Evolutionary conservation across 306 rosid genomes (phyloP), one percentile per base, ranked within the genome.

Genomic region (Argentina anserina): DNA sequence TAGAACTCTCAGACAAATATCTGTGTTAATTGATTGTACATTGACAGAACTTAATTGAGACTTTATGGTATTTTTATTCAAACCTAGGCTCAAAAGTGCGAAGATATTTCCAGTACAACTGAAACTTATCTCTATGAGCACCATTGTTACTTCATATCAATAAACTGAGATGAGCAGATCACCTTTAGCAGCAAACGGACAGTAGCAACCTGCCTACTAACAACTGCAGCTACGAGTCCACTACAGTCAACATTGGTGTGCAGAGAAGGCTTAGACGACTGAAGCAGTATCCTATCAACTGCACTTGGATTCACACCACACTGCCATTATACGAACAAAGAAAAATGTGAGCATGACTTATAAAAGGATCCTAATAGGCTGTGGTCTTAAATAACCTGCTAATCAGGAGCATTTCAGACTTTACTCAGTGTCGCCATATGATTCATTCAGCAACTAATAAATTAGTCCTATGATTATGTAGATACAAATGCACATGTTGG

Each of bases 221-320:
- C 88, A 45, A 89, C 87, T 71, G 98, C 96, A 36, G 98, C 97
- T 72, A 87, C 88, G 8, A 90, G 94, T 53, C 92, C 92, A 49
- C 89, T 86, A 73, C 97, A 90, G 75, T 90, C 89, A 31, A 84
- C 96, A 85, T 90, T 93, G 69, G 89, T 78, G 84, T 93, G 92
- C 20, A 93, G 87, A 74, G 92, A 81, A 74, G 98, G 98, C 87
- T 82, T 90, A 58, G 90, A 80, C 72, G 98, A 93, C 85, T 81
- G 97, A 39, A 93, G 87, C 61, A 93, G 86, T 60, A 89, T 85
- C 78, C 98, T 86, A 43, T 82, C 89, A 6, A 80, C 78, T 5
- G 90, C 88, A 82, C 69, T 87, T 3, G 84, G 81, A 76, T 93
- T 87, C 78, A 84, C 97, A 39, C 94, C 97, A 73, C 92, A 78